A percentile compares a stretch with the other conserved stretches of the same genome.
Conservation (phyloP, 257 asterid species). For the Lycium barbarum region DNA sequence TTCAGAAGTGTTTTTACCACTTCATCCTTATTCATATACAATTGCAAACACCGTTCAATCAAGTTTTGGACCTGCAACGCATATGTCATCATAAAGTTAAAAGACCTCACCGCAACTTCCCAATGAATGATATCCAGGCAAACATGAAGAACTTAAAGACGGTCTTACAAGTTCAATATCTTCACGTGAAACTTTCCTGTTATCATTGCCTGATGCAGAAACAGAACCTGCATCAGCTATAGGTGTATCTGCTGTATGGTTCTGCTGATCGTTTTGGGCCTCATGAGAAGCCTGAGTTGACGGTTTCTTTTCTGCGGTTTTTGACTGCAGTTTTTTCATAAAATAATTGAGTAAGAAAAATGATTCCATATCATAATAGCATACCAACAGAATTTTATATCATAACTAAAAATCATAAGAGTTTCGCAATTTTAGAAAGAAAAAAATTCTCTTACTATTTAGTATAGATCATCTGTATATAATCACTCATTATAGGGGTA, state of each 20-base stretch:
- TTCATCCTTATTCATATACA: constrained; percentile 93
- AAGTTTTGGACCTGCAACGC: constrained; percentile 84
- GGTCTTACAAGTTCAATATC: constrained; percentile 92
- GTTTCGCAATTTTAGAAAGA: neutral
- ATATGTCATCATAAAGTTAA: constrained; percentile 6
- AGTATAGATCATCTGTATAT: neutral
- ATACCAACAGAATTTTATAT: neutral
- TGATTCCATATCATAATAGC: neutral
- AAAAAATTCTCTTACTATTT: neutral
- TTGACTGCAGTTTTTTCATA: constrained; percentile 46
- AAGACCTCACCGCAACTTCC: neutral
- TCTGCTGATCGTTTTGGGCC: constrained; percentile 66
- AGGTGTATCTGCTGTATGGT: constrained; percentile 66
- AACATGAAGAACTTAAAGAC: constrained; percentile 11
- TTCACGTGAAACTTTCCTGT: constrained; percentile 91
- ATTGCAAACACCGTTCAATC: constrained; percentile 90
- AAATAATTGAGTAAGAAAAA: neutral
- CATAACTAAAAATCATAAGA: neutral
- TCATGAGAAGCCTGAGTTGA: constrained; percentile 61
- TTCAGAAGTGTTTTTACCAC: constrained; percentile 89
- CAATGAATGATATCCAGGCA: neutral
- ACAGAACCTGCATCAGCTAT: constrained; percentile 89
- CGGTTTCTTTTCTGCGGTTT: constrained; percentile 67
- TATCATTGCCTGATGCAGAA: constrained; percentile 79
- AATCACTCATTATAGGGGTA: constrained; percentile 4